phyloP scores from a whole-genome alignment of 805 yeast genomes.

The Barnettozyma salicaria region DNA sequence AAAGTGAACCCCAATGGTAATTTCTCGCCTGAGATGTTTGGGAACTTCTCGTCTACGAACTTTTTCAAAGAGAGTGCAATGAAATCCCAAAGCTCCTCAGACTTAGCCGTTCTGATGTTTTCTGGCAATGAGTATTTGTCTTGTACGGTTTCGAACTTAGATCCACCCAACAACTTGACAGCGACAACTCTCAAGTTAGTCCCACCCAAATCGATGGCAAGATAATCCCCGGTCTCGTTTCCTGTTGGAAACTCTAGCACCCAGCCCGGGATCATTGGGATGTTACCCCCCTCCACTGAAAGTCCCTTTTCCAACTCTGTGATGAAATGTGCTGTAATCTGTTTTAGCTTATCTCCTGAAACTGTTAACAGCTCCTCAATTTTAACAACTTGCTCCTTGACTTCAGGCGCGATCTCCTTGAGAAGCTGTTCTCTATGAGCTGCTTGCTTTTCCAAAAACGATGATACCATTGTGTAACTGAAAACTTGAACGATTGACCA shows the following conservation, averaged over 20 bases:
- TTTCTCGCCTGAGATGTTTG: conserved; percentile 55
- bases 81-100: conserved; percentile 77
- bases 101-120: conserved; percentile 67
- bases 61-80: conserved; percentile 74
- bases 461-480: conserved; percentile 6
- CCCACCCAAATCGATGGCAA: conserved; percentile 96
- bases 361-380: conserved; percentile 62
- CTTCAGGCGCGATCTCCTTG: conserved; percentile 53
- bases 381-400: conserved; percentile 50
- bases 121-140: conserved; percentile 79
- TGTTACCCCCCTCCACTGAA: conserved; percentile 68
- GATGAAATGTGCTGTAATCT: conserved; percentile 71
- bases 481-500: no score
- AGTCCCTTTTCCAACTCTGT: conserved; percentile 78
- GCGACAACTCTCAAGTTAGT: conserved; percentile 91
- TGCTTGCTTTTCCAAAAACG: conserved; percentile 8
- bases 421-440: conserved; percentile 19
- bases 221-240: conserved; percentile 77
- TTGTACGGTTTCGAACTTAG: conserved; percentile 80
- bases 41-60: conserved; percentile 62
- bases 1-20: conserved; percentile 92
- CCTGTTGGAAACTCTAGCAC: conserved; percentile 93
- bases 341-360: conserved; percentile 49
- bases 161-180: conserved; percentile 76
- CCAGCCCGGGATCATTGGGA: conserved; percentile 98